Evolutionary conservation across 106 monocot genomes (phyloP), one percentile per base, ranked within the genome.

Genomic region (Acanthochlamys bracteata): DNA sequence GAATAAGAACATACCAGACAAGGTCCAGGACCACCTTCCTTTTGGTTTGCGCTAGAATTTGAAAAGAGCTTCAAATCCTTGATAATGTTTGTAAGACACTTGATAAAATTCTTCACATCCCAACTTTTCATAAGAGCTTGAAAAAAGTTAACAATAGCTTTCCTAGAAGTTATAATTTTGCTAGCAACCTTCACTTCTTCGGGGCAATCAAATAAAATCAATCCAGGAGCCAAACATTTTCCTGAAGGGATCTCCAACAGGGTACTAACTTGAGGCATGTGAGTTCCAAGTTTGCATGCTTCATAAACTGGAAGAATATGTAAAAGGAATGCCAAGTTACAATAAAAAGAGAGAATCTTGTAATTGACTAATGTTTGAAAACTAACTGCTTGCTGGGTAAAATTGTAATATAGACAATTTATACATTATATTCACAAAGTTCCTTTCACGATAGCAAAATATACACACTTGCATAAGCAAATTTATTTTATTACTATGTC

Each of bases 271-370:
- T 82, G 79, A 63, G 90, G 79, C 58, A 71, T 73, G 76, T 96
- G 95, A 52, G 71, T 75, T 66, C 95, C 95, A 33, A 96, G 80
- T 73, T 80, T 90, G 82, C 95, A 96, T 65, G 80, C 52, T 65
- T 96, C 90, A 73, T 96, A 96, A 70, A 96, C 95, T 96, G 84
- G 49, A 81, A 43, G 43, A 43, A 43, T 8, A 13, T 43, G 10
- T 43, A 43, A 43, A 43, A 8, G 43, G 7, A 8, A 43, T 7
- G 13, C 43, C 43, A 43, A 43, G 42, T 26, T 23, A 57, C 14
- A 67, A 0, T 24, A 64, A 63, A 68, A 20, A 14, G 26, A 24
- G 10, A 41, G 20, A 11, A 7, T n/a, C n/a, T n/a, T n/a, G n/a
- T n/a, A n/a, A n/a, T n/a, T n/a, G n/a, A n/a, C n/a, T n/a, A n/a